Conservation (phyloP, 2,329 filamentous ascomycete genomes). For the Neonectria punicea region DNA sequence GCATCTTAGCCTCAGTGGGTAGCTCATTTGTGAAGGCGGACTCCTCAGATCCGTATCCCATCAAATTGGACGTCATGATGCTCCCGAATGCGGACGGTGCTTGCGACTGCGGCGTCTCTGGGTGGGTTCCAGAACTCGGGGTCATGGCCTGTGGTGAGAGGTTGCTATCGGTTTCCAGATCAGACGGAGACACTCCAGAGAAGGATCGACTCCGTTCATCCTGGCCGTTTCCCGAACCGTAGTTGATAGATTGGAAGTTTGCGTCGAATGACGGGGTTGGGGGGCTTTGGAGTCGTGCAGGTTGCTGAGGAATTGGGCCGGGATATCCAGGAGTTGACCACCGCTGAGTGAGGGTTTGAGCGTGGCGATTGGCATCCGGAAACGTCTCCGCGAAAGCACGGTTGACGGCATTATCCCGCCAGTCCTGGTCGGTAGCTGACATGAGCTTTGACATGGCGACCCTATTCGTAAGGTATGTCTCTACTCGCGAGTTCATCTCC, state of each 20-base stretch:
- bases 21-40: slow-evolving; percentile 57
- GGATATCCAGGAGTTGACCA: slow-evolving; percentile 36
- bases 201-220: slow-evolving; percentile 34
- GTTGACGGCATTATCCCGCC: slow-evolving; percentile 59
- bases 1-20: slow-evolving; percentile 55
- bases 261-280: slow-evolving; percentile 31
- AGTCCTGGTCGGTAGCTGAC: slow-evolving; percentile 49
- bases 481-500: slow-evolving; percentile 71
- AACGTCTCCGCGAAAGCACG: slow-evolving; percentile 59
- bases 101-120: slow-evolving; percentile 34
- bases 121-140: slow-evolving; percentile 41
- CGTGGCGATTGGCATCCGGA: slow-evolving; percentile 48
- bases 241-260: slow-evolving; percentile 41
- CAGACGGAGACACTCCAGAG: slow-evolving; percentile 30
- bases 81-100: slow-evolving; percentile 32
- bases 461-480: slow-evolving; percentile 57
- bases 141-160: slow-evolving; percentile 44
- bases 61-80: slow-evolving; percentile 29
- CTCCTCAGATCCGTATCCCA: slow-evolving; percentile 32
- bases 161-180: slow-evolving; percentile 22
- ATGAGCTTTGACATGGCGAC: slow-evolving; percentile 56
- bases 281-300: slow-evolving; percentile 27
- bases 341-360: slow-evolving; percentile 39
- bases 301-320: slow-evolving; percentile 8
- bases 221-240: slow-evolving; percentile 25